A percentile compares a stretch with the other conserved stretches of the same genome.
phyloP scores from a whole-genome alignment of 1,284 basidiomycete species.

The Athelia psychrophila region DNA sequence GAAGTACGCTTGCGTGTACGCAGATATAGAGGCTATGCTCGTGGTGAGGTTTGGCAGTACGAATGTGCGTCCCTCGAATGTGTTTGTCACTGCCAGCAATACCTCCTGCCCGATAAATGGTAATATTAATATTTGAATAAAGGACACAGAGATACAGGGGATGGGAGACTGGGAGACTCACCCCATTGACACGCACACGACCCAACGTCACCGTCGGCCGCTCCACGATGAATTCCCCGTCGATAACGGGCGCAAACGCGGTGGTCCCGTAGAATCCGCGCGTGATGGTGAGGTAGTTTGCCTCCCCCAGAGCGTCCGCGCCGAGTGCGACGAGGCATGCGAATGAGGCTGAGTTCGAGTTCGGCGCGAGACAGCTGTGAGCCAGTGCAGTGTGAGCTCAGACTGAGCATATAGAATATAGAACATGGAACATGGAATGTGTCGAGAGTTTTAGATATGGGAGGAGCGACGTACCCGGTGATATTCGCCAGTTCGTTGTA shows the following conservation, averaged over 20 bases:
- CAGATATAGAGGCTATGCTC: not conserved
- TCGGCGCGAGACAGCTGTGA: slow-evolving; percentile 25
- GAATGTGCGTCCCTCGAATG: slow-evolving; percentile 37
- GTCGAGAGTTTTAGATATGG: not conserved
- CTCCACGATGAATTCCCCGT: slow-evolving; percentile 41
- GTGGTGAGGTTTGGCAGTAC: slow-evolving; percentile 8
- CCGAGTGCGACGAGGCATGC: slow-evolving; percentile 32
- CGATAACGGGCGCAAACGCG: slow-evolving; percentile 40
- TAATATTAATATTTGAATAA: not conserved
- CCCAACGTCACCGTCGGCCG: slow-evolving; percentile 34
- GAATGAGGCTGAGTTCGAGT: slow-evolving; percentile 28
- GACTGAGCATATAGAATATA: not conserved
- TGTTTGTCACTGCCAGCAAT: slow-evolving; percentile 34
- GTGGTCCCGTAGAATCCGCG: slow-evolving; percentile 39
- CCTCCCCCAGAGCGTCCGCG: slow-evolving; percentile 24
- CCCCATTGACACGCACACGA: slow-evolving; percentile 36
- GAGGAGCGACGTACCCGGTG: not conserved
- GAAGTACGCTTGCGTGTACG: slow-evolving; percentile 13
- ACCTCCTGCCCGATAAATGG: slow-evolving; percentile 17
- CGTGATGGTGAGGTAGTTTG: slow-evolving; percentile 30
- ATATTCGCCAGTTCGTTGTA: slow-evolving; percentile 25
- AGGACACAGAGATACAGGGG: not conserved
- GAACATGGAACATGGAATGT: too few relatives aligned
- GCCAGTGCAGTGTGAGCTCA: not conserved
- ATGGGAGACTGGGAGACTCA: slow-evolving; percentile 10